Conservation (phyloP, 108 stramenopile species). For the Mediolabrus comicus region DNA sequence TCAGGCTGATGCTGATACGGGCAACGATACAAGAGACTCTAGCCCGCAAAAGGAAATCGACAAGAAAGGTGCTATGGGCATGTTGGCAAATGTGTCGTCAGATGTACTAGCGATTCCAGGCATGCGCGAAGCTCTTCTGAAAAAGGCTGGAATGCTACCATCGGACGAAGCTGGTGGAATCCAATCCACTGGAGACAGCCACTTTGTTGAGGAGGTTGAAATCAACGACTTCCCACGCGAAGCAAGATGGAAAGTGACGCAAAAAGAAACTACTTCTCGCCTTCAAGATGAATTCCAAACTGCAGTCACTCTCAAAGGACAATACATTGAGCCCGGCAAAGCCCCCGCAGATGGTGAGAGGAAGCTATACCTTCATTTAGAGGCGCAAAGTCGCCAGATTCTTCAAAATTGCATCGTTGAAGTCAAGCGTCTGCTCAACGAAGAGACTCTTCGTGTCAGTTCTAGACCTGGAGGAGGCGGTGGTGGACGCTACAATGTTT, state of each 20-base stretch:
- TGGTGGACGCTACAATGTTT: constrained; percentile 24
- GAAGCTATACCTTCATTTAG: constrained; percentile 83
- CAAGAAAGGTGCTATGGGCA: constrained; percentile 45
- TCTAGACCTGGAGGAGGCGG: constrained; percentile 50
- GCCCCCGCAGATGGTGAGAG: constrained; percentile 68
- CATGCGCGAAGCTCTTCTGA: constrained; percentile 82
- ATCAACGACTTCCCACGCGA: constrained; percentile 94
- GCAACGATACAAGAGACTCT: neutral
- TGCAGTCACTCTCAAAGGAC: constrained; percentile 88
- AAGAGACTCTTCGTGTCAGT: constrained; percentile 87
- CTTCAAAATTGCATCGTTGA: constrained; percentile 80
- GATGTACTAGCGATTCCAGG: constrained; percentile 83
- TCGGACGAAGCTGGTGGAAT: constrained; percentile 34
- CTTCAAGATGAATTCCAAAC: constrained; percentile 91
- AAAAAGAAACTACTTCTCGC: constrained; percentile 84
- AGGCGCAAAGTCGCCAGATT: constrained; percentile 76
- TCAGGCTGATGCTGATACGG: constrained; percentile 31
- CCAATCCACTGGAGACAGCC: constrained; percentile 54
- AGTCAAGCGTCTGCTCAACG: constrained; percentile 88
- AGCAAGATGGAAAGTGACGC: constrained; percentile 89
- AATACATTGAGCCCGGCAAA: constrained; percentile 68
- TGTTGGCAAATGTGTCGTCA: constrained; percentile 72
- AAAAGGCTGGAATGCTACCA: constrained; percentile 68
- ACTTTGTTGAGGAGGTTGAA: constrained; percentile 85
- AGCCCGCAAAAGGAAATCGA: constrained; percentile 19